Evolutionary conservation across 257 asterid genomes (phyloP), one percentile per base, ranked within the genome.

Genomic region (Nicotiana otophora): DNA sequence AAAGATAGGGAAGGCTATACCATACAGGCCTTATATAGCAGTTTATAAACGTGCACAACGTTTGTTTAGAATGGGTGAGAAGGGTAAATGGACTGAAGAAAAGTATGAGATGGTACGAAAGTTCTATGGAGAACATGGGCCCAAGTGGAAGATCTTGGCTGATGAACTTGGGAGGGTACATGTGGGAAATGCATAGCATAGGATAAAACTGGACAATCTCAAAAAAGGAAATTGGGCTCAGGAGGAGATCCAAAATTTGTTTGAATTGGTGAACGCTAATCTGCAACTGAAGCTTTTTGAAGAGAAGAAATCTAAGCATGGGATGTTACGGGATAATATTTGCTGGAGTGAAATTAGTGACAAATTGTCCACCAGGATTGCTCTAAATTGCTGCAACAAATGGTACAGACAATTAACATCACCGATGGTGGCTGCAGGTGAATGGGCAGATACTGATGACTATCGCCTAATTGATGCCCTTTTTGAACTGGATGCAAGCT

Each of bases 331-430:
- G 10, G 76, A 61, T 66, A 80, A 80, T 62, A 62, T 80, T 39
- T 23, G 62, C 15, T 80, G 82, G 82, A 62, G 34, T 19, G 23
- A 39, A 62, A 80, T 80, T 58, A 80, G 82, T 80, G 76, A 62
- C 58, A 80, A 42, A 14, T 80, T 80, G 48, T 64, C 60, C 26
- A 61, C 82, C 20, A 64, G 82, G 17, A 23, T 4, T 80, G 1
- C 26, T 17, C 0, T 0, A 1, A 0, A 9, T 9, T 80, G 82
- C 70, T 80, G 82, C 70, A 11, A 1, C 5, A 80, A 80, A 80
- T 80, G 82, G 82, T 80, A 80, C n/a, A 7, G 19, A 64, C 82
- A 80, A 28, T 80, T 80, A 39, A 80, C 82, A 61, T 80, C 82
- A 30, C 39, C 82, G 8, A 61, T 80, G 82, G 82, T 80, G 16